These are phyloP conservation scores for Hanseniaspora clermontiae DNA, from an alignment of 805 yeast species.

Conservation along the genomic window DNA sequence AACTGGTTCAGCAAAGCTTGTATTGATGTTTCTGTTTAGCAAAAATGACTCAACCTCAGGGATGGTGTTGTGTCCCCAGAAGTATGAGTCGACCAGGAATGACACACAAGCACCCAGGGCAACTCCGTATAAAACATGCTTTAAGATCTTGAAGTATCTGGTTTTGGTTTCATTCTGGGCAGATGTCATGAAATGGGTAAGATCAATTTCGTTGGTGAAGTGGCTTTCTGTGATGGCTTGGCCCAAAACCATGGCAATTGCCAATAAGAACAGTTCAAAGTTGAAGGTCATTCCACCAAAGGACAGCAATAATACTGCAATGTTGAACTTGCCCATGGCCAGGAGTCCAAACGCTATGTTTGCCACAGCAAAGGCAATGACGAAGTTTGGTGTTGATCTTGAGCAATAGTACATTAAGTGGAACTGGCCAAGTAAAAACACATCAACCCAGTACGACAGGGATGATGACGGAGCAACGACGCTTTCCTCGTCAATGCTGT, in stretches of 20 bases:
- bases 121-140: slow-evolving; percentile 33
- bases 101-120: slow-evolving; percentile 39
- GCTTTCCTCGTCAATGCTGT: neutral
- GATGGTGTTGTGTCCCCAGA: slow-evolving; percentile 51
- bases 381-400: slow-evolving; percentile 76
- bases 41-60: slow-evolving; percentile 68
- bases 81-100: slow-evolving; percentile 51
- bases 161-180: slow-evolving; percentile 19
- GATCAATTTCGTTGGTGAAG: slow-evolving; percentile 35
- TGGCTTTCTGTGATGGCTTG: slow-evolving; percentile 29
- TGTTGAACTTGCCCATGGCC: slow-evolving; percentile 37
- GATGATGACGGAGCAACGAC: slow-evolving; percentile 17
- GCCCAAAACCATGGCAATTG: slow-evolving; percentile 32
- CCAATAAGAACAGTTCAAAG: slow-evolving; percentile 52
- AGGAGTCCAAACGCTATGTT: slow-evolving; percentile 41
- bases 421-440: slow-evolving; percentile 56
- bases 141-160: slow-evolving; percentile 17
- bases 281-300: slow-evolving; percentile 60
- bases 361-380: slow-evolving; percentile 62
- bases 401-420: slow-evolving; percentile 72
- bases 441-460: slow-evolving; percentile 44
- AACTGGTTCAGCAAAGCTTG: slow-evolving; percentile 79
- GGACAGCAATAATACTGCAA: slow-evolving; percentile 42
- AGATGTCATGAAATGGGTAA: slow-evolving; percentile 28
- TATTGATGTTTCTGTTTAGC: slow-evolving; percentile 41